These are phyloP conservation scores for Linnemannia elongata DNA, from an alignment of 192 early-diverging fungal genomes.

Conservation along the genomic window DNA sequence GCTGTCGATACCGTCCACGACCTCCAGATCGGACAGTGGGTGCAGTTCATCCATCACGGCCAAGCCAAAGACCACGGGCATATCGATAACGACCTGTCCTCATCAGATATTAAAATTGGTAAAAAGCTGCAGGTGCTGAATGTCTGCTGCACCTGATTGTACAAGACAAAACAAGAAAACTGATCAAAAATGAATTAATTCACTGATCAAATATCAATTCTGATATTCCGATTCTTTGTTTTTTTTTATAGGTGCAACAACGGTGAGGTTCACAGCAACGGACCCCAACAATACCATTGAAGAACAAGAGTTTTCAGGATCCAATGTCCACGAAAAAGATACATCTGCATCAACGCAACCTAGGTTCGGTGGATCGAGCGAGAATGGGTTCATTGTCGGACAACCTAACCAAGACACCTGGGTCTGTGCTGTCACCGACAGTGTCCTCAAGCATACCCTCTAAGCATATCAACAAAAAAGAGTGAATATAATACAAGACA, in stretches of 20 bases:
- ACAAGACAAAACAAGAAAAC: background rate
- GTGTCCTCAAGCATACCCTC: constrained; percentile 25
- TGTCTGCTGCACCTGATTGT: no score
- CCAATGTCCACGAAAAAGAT: background rate
- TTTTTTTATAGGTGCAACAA: background rate
- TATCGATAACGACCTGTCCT: constrained; percentile 4
- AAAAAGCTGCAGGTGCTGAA: background rate
- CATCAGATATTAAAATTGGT: background rate
- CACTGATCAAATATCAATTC: background rate
- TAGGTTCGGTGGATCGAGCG: constrained; percentile 67
- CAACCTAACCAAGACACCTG: constrained; percentile 30
- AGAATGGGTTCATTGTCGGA: constrained; percentile 68
- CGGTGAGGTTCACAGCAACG: constrained; percentile 13
- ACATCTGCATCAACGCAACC: background rate
- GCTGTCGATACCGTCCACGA: constrained; percentile 67
- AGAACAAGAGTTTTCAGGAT: background rate
- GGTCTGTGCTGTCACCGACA: constrained; percentile 55
- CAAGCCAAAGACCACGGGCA: constrained; percentile 17
- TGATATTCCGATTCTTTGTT: no score
- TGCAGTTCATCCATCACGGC: constrained; percentile 60
- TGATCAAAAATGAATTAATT: background rate
- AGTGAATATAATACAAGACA: background rate
- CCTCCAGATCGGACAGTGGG: constrained; percentile 62
- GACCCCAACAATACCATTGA: constrained; percentile 51
- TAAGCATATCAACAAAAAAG: background rate